phyloP scores from a whole-genome alignment of 208 protist genomes.

The Leptomonas seymouri region DNA sequence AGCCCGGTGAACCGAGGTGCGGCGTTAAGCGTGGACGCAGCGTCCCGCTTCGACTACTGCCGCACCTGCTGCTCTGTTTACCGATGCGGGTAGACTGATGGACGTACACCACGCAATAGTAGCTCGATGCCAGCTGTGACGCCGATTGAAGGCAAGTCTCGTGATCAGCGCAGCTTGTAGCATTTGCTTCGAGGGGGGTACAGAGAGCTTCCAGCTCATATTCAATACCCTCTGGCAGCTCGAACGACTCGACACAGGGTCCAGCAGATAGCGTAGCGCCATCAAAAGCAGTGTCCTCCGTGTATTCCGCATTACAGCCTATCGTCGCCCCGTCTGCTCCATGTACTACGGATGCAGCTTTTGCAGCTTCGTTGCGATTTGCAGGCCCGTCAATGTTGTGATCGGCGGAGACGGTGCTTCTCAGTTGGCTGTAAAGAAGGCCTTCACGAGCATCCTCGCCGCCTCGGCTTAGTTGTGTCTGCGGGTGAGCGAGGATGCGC shows the following conservation, averaged over 20 bases:
- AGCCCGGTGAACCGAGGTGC: not conserved
- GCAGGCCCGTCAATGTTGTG: not conserved
- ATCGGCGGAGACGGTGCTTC: slow-evolving; percentile 17
- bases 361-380: not conserved
- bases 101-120: slow-evolving; percentile 32
- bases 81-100: slow-evolving; percentile 3
- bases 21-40: slow-evolving; percentile 2
- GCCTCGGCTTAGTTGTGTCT: no score
- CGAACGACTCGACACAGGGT: not conserved
- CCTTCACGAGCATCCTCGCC: not conserved
- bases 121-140: no score
- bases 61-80: slow-evolving; percentile 1
- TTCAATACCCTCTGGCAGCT: not conserved
- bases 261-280: not conserved
- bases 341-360: not conserved
- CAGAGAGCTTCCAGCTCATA: not conserved
- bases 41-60: not conserved
- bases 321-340: no score
- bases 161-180: no score
- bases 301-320: no score
- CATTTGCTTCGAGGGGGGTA: not conserved
- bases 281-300: not conserved
- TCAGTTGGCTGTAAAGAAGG: slow-evolving; percentile 30
- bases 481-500: not conserved
- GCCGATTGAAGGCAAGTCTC: no score